phyloP scores from a whole-genome alignment of 495 filamentous ascomycete genomes.

The Pyronema domesticum region DNA sequence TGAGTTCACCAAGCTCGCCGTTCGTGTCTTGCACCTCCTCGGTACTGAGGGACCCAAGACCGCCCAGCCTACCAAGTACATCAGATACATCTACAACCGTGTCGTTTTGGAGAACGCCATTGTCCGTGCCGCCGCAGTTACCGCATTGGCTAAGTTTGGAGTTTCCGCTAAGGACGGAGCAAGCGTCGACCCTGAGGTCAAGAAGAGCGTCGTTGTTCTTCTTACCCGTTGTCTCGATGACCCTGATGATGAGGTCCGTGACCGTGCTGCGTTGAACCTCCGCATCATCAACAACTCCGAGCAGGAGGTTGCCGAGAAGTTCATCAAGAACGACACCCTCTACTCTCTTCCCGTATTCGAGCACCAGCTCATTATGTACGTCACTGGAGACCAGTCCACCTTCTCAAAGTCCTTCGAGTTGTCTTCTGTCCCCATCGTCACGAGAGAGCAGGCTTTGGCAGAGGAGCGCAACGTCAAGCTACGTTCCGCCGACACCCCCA shows the following conservation, averaged over 20 bases:
- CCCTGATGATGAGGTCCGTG: slow-evolving; percentile 91
- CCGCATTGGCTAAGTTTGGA: slow-evolving; percentile 89
- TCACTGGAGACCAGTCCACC: slow-evolving; percentile 71
- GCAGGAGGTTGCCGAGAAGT: slow-evolving; percentile 63
- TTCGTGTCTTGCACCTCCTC: slow-evolving; percentile 82
- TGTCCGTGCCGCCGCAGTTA: slow-evolving; percentile 87
- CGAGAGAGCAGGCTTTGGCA: slow-evolving; percentile 88
- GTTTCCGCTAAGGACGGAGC: slow-evolving; percentile 72
- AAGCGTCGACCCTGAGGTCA: slow-evolving; percentile 55
- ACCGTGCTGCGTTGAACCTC: slow-evolving; percentile 85
- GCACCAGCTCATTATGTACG: slow-evolving; percentile 94
- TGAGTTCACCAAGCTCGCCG: slow-evolving; percentile 96
- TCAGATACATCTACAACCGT: slow-evolving; percentile 98
- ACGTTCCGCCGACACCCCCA: slow-evolving; percentile 63
- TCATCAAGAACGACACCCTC: slow-evolving; percentile 82
- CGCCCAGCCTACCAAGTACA: slow-evolving; percentile 89
- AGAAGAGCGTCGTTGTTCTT: slow-evolving; percentile 81
- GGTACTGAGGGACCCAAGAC: slow-evolving; percentile 92
- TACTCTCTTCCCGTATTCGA: slow-evolving; percentile 92
- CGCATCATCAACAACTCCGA: slow-evolving; percentile 68
- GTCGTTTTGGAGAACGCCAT: slow-evolving; percentile 95
- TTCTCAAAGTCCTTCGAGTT: slow-evolving; percentile 82
- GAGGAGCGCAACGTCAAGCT: slow-evolving; percentile 94
- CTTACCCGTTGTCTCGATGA: slow-evolving; percentile 90
- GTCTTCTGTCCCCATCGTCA: slow-evolving; percentile 78